These are phyloP conservation scores for Musa troglodytarum DNA, from an alignment of 176 grass and related monocot genomes.

Conservation along the genomic window DNA sequence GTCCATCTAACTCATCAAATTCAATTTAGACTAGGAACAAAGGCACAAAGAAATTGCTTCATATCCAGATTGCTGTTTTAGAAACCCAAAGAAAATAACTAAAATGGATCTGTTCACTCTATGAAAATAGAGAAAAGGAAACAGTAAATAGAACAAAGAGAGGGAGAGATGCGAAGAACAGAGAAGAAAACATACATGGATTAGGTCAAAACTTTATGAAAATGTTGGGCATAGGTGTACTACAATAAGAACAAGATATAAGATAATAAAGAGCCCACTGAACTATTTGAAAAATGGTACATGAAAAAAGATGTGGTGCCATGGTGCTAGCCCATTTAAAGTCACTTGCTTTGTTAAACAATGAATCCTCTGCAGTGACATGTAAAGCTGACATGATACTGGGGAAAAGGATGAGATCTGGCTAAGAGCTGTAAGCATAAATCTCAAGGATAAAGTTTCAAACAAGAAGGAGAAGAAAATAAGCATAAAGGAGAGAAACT, in stretches of 20 bases:
- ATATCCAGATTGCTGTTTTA: background rate
- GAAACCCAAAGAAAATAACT: no score
- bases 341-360: background rate
- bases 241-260: background rate
- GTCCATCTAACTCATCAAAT: background rate
- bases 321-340: background rate
- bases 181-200: slow-evolving; percentile 3
- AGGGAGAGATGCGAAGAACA: slow-evolving; percentile 15
- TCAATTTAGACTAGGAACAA: background rate
- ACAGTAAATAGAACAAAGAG: background rate
- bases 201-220: slow-evolving; percentile 9
- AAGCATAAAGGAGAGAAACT: background rate
- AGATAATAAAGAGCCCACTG: slow-evolving; percentile 7
- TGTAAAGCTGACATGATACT: background rate
- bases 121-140: background rate
- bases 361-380: background rate
- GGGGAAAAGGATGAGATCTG: background rate
- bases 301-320: background rate
- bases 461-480: background rate
- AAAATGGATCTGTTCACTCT: background rate
- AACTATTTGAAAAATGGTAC: slow-evolving; percentile 1
- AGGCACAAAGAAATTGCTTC: background rate
- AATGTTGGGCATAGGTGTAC: slow-evolving; percentile 2
- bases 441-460: background rate
- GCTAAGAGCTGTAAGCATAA: background rate